Evolutionary conservation across 2,329 filamentous ascomycete species (phyloP), one percentile per base, ranked within the genome.

Genomic region (Colletotrichum ledebouriae): DNA sequence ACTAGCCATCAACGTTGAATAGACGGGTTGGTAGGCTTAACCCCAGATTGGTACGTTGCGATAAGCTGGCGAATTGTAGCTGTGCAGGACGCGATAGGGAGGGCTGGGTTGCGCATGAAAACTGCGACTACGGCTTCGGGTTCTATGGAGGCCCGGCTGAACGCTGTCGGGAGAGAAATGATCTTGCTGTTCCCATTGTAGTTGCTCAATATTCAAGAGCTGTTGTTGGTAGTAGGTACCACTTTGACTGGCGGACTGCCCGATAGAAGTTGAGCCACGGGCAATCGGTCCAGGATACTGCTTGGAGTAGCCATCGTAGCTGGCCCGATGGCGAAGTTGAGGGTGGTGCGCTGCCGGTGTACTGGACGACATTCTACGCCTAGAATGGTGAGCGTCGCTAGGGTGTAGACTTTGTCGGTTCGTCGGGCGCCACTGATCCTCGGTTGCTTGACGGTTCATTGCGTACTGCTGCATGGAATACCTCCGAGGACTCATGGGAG

Each of bases 1-100:
- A 5, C n/a, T 34, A 61, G 63, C 65, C 64, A 60, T 66, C 59
- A 60, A 59, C 34, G 33, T 29, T 7, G 53, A 22, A 42, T 41
- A n/a, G 22, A 33, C 3, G 59, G 22, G n/a, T 4, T n/a, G 6
- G 39, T 42, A 11, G 10, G 13, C 46, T 77, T 70, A 86, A n/a
- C 84, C 82, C 85, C 86, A 87, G n/a, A 88, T 86, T 0, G 85
- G 86, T 3, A 79, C 82, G 41, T 84, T 81, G 33, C 81, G 81
- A 72, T 89, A 88, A 6, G 86, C 85, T 5, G 86, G 86, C 4
- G 86, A 86, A 73, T 87, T 86, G 72, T 88, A 87, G 75, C 85
- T 88, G 76, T 88, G 86, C 9, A 88, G 77, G 11, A 88, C 79
- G 1, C 86, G 83, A 68, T 84, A 88, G 9, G 83, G 85, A 12